Evolutionary conservation across 208 protist genomes (phyloP).

Genomic region (Wallacemonas collosoma): DNA sequence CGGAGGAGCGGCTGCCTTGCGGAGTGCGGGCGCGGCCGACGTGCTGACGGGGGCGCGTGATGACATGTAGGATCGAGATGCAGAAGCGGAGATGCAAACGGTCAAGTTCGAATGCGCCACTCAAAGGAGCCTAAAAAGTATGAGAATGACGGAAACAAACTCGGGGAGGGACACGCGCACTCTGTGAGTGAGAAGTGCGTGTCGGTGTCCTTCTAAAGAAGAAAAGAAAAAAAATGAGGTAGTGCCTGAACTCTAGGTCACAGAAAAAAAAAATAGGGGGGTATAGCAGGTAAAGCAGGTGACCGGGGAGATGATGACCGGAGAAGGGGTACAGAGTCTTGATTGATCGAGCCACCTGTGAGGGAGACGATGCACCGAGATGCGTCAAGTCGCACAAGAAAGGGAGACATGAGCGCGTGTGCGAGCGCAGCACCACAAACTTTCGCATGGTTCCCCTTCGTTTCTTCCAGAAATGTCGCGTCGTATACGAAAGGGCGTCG

Average conservation of each 20-base stretch:
- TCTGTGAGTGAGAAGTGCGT: too few relatives aligned
- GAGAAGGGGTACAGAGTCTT: background rate
- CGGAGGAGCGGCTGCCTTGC: slow-evolving; percentile 17
- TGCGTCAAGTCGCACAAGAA: too few relatives aligned
- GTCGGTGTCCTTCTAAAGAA: too few relatives aligned
- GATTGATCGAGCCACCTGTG: too few relatives aligned
- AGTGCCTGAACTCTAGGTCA: background rate
- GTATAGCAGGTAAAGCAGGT: background rate
- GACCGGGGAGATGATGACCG: background rate
- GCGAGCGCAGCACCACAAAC: too few relatives aligned
- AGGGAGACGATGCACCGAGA: too few relatives aligned
- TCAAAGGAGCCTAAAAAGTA: background rate
- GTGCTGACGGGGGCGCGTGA: slow-evolving; percentile 18
- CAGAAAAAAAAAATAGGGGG: slow-evolving; percentile 5
- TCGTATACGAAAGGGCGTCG: too few relatives aligned
- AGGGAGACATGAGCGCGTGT: too few relatives aligned
- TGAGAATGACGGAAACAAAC: slow-evolving; percentile 1
- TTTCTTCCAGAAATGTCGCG: too few relatives aligned
- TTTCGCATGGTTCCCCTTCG: too few relatives aligned
- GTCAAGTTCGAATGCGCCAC: background rate
- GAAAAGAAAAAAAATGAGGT: background rate
- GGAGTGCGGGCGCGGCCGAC: slow-evolving; percentile 5
- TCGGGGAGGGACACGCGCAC: too few relatives aligned
- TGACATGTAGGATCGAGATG: slow-evolving; percentile 14
- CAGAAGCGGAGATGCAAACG: too few relatives aligned